Evolutionary conservation across 495 filamentous ascomycete species (phyloP), one percentile per base, ranked within the genome.

Genomic region (Penicillium turbatum): DNA sequence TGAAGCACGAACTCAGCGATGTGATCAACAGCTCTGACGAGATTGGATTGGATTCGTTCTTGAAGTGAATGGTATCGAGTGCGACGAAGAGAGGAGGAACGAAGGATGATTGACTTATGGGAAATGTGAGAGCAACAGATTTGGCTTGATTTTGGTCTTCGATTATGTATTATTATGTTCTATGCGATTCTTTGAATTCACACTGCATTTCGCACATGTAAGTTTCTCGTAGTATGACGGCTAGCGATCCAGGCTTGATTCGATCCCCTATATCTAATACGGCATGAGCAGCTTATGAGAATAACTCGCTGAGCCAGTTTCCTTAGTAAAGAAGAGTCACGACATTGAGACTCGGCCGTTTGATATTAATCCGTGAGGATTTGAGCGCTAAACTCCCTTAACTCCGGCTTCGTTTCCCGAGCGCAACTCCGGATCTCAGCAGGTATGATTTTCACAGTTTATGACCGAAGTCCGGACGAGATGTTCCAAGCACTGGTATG

Each of bases 11-110:
- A 30, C 46, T 72, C 11, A 57, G 52, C 2, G 48, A 67, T 41
- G 39, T 48, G 38, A n/a, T 69, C 24, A 54, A 72, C 55, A 68
- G 67, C 27, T 67, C 63, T 19, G 72, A 75, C 52, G 72, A 75
- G 57, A 13, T 64, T 41, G 56, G 51, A 7, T 40, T 72, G 48
- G 24, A 51, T 16, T 17, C 11, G 0, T 52, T 43, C 37, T 3
- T 43, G 6, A 13, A 27, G 10, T 13, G 19, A 38, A 9, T n/a
- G 29, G 27, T 35, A 30, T 26, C 8, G 13, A 8, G 21, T 2
- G 3, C 34, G 9, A 24, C 4, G 16, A 34, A 21, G n/a, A 27
- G 3, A 27, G 5, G 34, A 27, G n/a, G 12, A 24, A 35, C 9
- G 45, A 48, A 29, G 30, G 19, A 24, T 35, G 8, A 36, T 42